These are phyloP conservation scores for Aspergillus conjunctus DNA, from an alignment of 495 filamentous ascomycete genomes.

Conservation along the genomic window DNA sequence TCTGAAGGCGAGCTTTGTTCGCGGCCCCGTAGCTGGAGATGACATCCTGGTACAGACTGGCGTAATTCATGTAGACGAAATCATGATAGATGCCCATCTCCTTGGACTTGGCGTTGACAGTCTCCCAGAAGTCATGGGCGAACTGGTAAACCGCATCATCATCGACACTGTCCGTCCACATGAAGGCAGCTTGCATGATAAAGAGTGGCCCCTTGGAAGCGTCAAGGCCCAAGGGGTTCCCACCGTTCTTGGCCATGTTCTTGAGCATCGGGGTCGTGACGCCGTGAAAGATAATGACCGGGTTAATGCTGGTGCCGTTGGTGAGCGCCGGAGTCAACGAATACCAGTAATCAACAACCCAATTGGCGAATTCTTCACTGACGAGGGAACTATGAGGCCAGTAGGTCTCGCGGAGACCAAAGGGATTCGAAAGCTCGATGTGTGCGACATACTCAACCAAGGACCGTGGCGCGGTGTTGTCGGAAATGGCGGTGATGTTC, in stretches of 20 bases:
- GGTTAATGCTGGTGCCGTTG: constrained; percentile 39
- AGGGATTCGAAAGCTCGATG: constrained; percentile 41
- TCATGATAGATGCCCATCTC: constrained; percentile 44
- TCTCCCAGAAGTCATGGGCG: constrained; percentile 24
- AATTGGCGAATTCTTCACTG: constrained; percentile 35
- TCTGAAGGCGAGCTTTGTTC: constrained; percentile 15
- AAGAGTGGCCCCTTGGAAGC: constrained; percentile 40
- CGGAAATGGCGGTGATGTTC: constrained; percentile 37
- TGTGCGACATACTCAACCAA: constrained; percentile 48
- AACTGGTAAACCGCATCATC: constrained; percentile 33
- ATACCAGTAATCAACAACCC: constrained; percentile 41
- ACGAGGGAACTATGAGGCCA: constrained; percentile 44
- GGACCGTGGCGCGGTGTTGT: constrained; percentile 43
- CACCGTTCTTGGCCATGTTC: constrained; percentile 46
- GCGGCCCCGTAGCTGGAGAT: constrained; percentile 14
- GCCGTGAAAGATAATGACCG: constrained; percentile 52
- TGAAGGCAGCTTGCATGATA: constrained; percentile 37
- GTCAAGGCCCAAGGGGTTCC: constrained; percentile 56
- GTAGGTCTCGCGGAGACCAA: constrained; percentile 49
- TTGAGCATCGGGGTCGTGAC: constrained; percentile 42
- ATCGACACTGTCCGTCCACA: constrained; percentile 38
- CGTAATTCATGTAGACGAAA: constrained; percentile 61
- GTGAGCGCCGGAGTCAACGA: constrained; percentile 37
- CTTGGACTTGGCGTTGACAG: constrained; percentile 39
- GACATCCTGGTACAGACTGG: constrained; percentile 16